phyloP scores from a whole-genome alignment of 495 filamentous ascomycete genomes.

The Podospora australis region DNA sequence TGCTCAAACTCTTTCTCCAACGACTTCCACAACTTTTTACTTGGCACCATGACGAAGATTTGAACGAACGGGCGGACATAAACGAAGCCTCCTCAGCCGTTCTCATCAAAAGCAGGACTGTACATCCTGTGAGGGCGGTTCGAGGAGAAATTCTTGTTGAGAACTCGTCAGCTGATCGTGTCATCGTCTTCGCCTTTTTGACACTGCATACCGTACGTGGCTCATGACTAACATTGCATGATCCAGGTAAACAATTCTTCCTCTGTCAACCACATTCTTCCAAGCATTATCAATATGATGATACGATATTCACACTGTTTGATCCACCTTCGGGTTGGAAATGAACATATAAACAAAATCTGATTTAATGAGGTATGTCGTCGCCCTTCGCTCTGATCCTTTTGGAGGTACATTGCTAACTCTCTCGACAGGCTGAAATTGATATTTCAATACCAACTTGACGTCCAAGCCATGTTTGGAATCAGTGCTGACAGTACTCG shows the following conservation, averaged over 20 bases:
- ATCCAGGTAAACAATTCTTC: conserved; percentile 38
- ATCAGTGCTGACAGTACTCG: background rate
- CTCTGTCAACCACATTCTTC: conserved; percentile 14
- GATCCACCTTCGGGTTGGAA: conserved; percentile 61
- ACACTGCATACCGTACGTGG: background rate
- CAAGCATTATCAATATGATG: conserved; percentile 36
- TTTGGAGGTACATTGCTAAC: conserved; percentile 36
- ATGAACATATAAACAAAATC: conserved; percentile 85
- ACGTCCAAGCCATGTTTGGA: conserved; percentile 6
- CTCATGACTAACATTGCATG: conserved; percentile 28
- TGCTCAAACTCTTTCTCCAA: conserved; percentile 34
- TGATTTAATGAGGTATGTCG: conserved; percentile 95
- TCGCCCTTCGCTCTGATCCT: background rate
- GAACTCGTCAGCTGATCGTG: conserved; percentile 88
- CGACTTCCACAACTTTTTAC: conserved; percentile 8
- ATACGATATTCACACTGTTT: conserved; percentile 95
- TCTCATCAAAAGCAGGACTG: conserved; percentile 67
- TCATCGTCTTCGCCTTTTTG: conserved; percentile 24
- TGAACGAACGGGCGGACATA: conserved; percentile 99
- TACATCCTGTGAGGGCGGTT: conserved; percentile 74
- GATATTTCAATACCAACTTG: conserved; percentile 6
- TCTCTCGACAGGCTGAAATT: conserved; percentile 27
- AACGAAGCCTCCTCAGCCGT: conserved; percentile 56
- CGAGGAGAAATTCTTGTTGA: conserved; percentile 83
- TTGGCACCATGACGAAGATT: conserved; percentile 75